phyloP scores from a whole-genome alignment of 805 yeast species.

The Ogataea nonfermentans region DNA sequence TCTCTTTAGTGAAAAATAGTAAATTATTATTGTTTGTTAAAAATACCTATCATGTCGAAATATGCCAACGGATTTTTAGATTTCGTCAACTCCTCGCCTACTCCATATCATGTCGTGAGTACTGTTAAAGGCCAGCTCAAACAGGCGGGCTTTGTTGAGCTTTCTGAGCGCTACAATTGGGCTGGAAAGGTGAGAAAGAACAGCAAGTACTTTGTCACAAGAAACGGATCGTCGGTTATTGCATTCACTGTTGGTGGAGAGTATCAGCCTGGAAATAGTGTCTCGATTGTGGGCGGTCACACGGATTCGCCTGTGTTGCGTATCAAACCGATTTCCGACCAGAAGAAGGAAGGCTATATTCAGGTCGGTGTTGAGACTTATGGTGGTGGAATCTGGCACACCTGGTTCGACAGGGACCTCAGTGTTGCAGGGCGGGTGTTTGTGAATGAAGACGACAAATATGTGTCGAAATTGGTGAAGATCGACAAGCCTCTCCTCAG shows the following conservation, averaged over 20 bases:
- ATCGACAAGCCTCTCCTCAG: conserved; percentile 81
- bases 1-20: conserved; percentile 52
- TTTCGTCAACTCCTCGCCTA: conserved; percentile 81
- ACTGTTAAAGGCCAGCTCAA: conserved; percentile 54
- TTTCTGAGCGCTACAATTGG: conserved; percentile 76
- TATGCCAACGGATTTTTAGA: conserved; percentile 63
- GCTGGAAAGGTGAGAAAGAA: conserved; percentile 48
- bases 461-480: conserved; percentile 68
- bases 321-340: conserved; percentile 82
- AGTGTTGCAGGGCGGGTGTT: conserved; percentile 90
- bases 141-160: conserved; percentile 66
- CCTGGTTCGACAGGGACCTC: conserved; percentile 96
- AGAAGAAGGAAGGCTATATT: conserved; percentile 66
- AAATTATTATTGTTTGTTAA: background rate
- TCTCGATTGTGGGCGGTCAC: conserved; percentile 92
- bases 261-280: conserved; percentile 75
- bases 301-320: conserved; percentile 91
- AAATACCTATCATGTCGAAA: conserved; percentile 16
- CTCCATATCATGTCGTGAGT: conserved; percentile 91
- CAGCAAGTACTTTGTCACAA: conserved; percentile 78
- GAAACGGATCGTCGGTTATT: conserved; percentile 85
- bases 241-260: conserved; percentile 80
- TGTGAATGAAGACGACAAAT: conserved; percentile 51
- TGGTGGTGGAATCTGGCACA: conserved; percentile 95
- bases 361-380: conserved; percentile 93